These are phyloP conservation scores for Podosphaera xanthii DNA, from an alignment of 2,329 filamentous ascomycete genomes.

Conservation along the genomic window DNA sequence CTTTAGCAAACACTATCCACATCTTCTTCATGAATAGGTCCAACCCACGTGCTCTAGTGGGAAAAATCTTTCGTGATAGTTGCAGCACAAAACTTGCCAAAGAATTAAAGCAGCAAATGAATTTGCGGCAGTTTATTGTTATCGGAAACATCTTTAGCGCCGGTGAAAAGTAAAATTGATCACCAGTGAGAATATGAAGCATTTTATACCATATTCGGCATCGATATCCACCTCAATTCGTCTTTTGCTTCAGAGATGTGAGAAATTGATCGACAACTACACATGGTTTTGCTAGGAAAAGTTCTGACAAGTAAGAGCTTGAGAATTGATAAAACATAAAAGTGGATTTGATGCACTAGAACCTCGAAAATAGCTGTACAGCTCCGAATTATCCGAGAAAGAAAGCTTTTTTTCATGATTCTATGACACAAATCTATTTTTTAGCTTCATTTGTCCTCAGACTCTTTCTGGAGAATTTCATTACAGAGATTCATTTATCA, in stretches of 20 bases:
- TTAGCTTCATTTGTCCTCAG: too few species aligned
- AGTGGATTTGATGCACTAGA: background rate
- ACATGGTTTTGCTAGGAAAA: background rate
- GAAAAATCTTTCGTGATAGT: conserved; percentile 54
- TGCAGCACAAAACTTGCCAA: background rate
- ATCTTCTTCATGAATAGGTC: conserved; percentile 36
- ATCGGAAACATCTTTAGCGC: background rate
- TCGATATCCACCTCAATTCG: background rate
- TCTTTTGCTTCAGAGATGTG: background rate
- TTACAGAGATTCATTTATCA: too few species aligned
- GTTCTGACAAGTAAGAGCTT: background rate
- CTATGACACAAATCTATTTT: too few species aligned
- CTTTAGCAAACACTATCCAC: conserved; percentile 48
- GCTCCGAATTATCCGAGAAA: too few species aligned
- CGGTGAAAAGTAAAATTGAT: background rate
- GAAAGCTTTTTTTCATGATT: too few species aligned
- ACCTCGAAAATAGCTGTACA: background rate
- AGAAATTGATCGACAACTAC: background rate
- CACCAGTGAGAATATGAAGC: background rate
- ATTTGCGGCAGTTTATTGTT: background rate
- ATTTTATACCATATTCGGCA: background rate
- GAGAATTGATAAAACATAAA: background rate
- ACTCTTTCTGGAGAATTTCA: too few species aligned
- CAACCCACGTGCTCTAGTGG: conserved; percentile 44
- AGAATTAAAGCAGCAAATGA: background rate